Evolutionary conservation across 2,329 filamentous ascomycete species (phyloP).

Genomic region (Bipolaris victoriae): DNA sequence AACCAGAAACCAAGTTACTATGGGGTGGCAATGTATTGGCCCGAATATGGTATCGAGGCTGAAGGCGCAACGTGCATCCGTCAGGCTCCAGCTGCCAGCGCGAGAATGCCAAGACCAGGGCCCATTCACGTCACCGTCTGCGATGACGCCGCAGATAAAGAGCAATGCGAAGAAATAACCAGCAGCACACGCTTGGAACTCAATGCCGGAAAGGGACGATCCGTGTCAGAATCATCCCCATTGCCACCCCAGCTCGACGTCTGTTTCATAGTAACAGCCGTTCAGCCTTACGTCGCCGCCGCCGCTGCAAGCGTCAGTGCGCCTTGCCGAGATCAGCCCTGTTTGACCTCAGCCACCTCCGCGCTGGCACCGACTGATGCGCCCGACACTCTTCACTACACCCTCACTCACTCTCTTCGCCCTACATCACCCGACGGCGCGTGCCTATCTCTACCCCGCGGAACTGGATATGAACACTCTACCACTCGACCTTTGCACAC

Average conservation of each 20-base stretch:
- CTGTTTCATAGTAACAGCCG: constrained; percentile 6
- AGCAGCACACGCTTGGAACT: not conserved
- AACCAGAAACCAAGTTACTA: not conserved
- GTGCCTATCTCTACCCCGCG: constrained; percentile 31
- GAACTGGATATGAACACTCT: constrained; percentile 46
- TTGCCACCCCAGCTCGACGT: not conserved
- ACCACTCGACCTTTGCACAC: constrained; percentile 31
- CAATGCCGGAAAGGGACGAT: not conserved
- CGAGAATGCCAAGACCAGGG: constrained; percentile 19
- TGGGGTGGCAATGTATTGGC: constrained; percentile 12
- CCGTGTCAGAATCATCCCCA: not conserved
- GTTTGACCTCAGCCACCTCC: constrained; percentile 30
- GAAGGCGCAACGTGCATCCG: constrained; percentile 14
- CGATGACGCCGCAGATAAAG: not conserved
- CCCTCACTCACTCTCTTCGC: constrained; percentile 9
- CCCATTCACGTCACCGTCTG: constrained; percentile 6
- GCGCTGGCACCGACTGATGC: constrained; percentile 27
- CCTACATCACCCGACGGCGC: constrained; percentile 25
- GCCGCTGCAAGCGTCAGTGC: constrained; percentile 23
- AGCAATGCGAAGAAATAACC: not conserved
- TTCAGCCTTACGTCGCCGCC: constrained; percentile 29
- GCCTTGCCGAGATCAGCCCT: constrained; percentile 23
- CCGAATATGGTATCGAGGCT: constrained; percentile 1
- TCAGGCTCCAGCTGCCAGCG: constrained; percentile 24
- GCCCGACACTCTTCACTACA: constrained; percentile 20